phyloP scores from a whole-genome alignment of 2,329 filamentous ascomycete species.

The Emergomyces pasteurianus region DNA sequence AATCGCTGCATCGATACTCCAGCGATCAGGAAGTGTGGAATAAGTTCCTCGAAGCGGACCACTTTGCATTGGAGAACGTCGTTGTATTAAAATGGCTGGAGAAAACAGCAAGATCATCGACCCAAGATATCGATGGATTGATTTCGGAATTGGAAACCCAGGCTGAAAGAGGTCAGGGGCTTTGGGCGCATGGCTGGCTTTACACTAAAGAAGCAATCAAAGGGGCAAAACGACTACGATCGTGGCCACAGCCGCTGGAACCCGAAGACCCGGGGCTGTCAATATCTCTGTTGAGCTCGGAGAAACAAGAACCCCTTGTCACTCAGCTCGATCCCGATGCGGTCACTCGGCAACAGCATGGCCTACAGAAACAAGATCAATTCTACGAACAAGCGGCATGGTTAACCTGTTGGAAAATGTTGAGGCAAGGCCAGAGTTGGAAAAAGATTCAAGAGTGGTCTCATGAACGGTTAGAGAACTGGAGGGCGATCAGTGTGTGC shows the following conservation, averaged over 20 bases:
- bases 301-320: conserved; percentile 53
- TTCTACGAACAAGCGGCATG: conserved; percentile 85
- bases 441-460: conserved; percentile 75
- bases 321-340: conserved; percentile 91
- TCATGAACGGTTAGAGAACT: conserved; percentile 70
- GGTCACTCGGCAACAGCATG: conserved; percentile 70
- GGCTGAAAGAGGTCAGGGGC: conserved; percentile 61
- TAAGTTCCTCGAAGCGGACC: conserved; percentile 62
- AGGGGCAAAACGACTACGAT: conserved; percentile 67
- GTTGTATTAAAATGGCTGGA: conserved; percentile 80
- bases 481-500: conserved; percentile 75
- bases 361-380: conserved; percentile 69
- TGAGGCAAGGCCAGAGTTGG: conserved; percentile 69
- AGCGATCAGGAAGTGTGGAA: conserved; percentile 54
- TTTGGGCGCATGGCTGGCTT: conserved; percentile 81
- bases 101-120: conserved; percentile 54
- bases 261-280: conserved; percentile 47
- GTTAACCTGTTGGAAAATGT: conserved; percentile 86
- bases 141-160: conserved; percentile 64
- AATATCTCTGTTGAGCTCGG: conserved; percentile 45
- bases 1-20: conserved; percentile 43
- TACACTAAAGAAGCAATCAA: conserved; percentile 87
- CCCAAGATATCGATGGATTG: conserved; percentile 61
- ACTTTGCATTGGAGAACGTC: conserved; percentile 63
- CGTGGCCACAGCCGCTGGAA: conserved; percentile 53